Evolutionary conservation across 495 filamentous ascomycete genomes (phyloP), one percentile per base, ranked within the genome.

Genomic region (Neurospora terricola): DNA sequence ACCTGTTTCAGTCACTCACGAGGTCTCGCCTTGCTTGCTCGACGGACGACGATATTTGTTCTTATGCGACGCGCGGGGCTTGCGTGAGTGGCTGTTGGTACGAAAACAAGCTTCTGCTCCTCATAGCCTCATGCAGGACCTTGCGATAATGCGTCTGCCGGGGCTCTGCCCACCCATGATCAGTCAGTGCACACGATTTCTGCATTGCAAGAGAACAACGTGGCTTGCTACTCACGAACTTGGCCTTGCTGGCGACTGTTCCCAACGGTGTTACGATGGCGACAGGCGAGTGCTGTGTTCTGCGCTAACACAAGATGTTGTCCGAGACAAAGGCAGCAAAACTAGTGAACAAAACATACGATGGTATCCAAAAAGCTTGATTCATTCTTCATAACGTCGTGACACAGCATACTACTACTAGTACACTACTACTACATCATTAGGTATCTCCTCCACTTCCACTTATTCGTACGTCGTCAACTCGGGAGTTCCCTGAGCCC

Each of bases 401-500:
- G 27, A 18, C 54, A 66, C 27, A 18, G 54, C 54, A 66, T 66
- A 66, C 54, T 66, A 66, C 27, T 9, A 36, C 12, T 66, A 66
- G 54, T 66, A 34, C 14, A 34, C 27, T 16, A 66, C 23, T 66
- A 66, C 23, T 30, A 66, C 14, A 34, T 14, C 23, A 34, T 66
- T 18, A 30, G 23, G 27, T 66, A 34, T 34, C 27, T 18, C 54
- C 14, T 66, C 27, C 54, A 34, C 54, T 34, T 66, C 14, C 54
- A 62, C 54, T 62, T 62, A 62, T 11, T 66, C 54, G 27, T 83
- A 83, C 3, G 69, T 82, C 10, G 81, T 92, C 77, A 92, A 78
- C 71, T 79, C 75, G 0, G 90, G 91, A 42, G 83, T 82, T 0
- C 88, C 91, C 38, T 72, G 43, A 3, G 84, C 85, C 6, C 87